phyloP scores from a whole-genome alignment of 2,329 filamentous ascomycete species.

The Pseudogymnoascus sp. region DNA sequence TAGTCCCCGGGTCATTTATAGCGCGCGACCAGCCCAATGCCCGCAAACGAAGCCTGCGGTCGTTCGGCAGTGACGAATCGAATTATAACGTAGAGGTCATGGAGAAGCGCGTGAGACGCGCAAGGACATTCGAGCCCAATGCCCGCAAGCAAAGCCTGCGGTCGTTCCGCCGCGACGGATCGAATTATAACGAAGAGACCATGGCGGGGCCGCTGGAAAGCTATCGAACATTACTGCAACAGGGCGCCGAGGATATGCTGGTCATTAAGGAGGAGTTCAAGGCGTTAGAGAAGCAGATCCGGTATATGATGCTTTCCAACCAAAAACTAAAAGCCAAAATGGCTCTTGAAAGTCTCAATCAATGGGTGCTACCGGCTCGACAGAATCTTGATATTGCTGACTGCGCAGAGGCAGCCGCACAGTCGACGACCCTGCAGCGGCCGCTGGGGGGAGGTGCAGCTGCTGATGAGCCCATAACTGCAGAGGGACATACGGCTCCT shows the following conservation, averaged over 20 bases:
- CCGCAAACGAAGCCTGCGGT: too few species aligned
- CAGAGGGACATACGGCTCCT: too few species aligned
- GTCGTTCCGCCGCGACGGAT: not conserved
- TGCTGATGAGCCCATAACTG: not conserved
- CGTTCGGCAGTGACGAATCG: too few species aligned
- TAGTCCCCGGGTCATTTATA: too few species aligned
- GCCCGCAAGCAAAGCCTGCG: not conserved
- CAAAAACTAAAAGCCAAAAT: not conserved
- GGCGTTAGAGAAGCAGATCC: not conserved
- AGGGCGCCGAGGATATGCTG: not conserved
- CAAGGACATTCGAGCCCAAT: not conserved
- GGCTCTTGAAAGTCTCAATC: not conserved
- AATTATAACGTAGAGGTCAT: too few species aligned
- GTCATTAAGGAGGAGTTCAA: not conserved
- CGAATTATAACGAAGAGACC: not conserved
- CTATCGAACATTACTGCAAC: too few species aligned
- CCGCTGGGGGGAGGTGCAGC: not conserved
- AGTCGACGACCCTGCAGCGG: not conserved
- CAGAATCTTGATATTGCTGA: not conserved
- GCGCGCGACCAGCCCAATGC: too few species aligned
- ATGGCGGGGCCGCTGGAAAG: too few species aligned
- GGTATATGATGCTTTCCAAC: not conserved
- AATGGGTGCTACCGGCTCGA: not conserved
- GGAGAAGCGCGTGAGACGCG: too few species aligned
- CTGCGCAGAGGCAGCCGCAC: not conserved